These are phyloP conservation scores for Suhomyces wounanorum DNA, from an alignment of 1,139 yeast genomes.

Conservation along the genomic window DNA sequence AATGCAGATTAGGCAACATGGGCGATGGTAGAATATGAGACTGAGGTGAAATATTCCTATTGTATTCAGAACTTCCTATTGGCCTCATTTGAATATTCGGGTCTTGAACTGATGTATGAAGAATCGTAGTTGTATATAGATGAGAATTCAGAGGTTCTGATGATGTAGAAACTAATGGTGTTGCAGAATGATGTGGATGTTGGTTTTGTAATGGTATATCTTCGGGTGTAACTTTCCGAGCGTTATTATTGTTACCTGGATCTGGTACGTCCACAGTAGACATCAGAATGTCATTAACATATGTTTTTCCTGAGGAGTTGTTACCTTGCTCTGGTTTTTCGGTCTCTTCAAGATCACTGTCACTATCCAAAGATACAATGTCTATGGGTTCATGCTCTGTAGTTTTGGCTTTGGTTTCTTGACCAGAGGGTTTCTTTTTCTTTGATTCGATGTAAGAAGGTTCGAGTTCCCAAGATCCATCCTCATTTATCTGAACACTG, in stretches of 20 bases:
- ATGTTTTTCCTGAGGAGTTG: background rate
- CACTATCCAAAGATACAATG: conserved; percentile 31
- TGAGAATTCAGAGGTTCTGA: background rate
- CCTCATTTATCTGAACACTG: conserved; percentile 52
- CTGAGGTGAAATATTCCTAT: background rate
- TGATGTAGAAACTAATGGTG: background rate
- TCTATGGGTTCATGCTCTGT: conserved; percentile 16
- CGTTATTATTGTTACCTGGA: background rate
- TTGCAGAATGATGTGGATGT: background rate
- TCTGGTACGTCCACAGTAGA: background rate
- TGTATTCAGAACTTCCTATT: background rate
- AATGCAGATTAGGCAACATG: background rate
- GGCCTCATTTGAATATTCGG: background rate
- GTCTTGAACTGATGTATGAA: background rate
- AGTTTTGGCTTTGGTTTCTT: conserved; percentile 3
- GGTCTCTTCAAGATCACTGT: conserved; percentile 19
- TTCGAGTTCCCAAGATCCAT: conserved; percentile 59
- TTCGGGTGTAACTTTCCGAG: background rate
- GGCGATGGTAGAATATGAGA: background rate
- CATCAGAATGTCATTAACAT: background rate
- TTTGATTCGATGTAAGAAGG: conserved; percentile 5
- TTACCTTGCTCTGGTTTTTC: background rate
- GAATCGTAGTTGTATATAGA: background rate
- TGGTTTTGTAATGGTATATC: background rate
- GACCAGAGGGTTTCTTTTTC: conserved; percentile 10